phyloP scores from a whole-genome alignment of 352 stramenopile genomes.

The Albugo laibachii region DNA sequence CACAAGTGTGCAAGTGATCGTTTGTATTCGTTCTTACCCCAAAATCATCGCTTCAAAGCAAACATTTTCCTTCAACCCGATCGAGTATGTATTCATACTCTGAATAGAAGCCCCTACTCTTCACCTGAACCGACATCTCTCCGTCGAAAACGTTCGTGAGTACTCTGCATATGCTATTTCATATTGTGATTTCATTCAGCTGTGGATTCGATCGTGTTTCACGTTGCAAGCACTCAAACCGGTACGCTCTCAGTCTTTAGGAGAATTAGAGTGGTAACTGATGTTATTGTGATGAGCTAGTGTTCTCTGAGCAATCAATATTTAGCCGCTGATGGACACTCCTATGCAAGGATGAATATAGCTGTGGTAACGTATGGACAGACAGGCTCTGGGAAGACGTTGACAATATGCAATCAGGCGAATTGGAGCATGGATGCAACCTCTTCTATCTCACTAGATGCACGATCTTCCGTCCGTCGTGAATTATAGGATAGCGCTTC shows the following conservation, averaged over 20 bases:
- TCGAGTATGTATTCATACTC: too few relatives aligned
- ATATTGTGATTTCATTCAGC: too few relatives aligned
- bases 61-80: slow-evolving; percentile 18
- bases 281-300: slow-evolving; percentile 2
- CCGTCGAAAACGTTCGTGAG: too few relatives aligned
- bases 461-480: slow-evolving; percentile 13
- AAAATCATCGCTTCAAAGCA: slow-evolving; percentile 38
- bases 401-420: slow-evolving; percentile 55
- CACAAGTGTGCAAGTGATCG: slow-evolving; percentile 41
- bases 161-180: too few relatives aligned
- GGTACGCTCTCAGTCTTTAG: slow-evolving; percentile 6
- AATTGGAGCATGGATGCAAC: background rate
- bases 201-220: slow-evolving; percentile 70
- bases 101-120: too few relatives aligned
- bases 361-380: slow-evolving; percentile 76
- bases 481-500: too few relatives aligned
- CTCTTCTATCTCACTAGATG: slow-evolving; percentile 5
- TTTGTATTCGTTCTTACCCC: slow-evolving; percentile 62
- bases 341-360: slow-evolving; percentile 78
- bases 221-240: slow-evolving; percentile 20
- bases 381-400: slow-evolving; percentile 69
- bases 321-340: slow-evolving; percentile 58
- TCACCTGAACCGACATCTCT: too few relatives aligned
- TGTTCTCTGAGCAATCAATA: slow-evolving; percentile 47
- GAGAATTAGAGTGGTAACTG: background rate